Conservation (phyloP, 2,329 filamentous ascomycete species). For the Clonostachys sp. region DNA sequence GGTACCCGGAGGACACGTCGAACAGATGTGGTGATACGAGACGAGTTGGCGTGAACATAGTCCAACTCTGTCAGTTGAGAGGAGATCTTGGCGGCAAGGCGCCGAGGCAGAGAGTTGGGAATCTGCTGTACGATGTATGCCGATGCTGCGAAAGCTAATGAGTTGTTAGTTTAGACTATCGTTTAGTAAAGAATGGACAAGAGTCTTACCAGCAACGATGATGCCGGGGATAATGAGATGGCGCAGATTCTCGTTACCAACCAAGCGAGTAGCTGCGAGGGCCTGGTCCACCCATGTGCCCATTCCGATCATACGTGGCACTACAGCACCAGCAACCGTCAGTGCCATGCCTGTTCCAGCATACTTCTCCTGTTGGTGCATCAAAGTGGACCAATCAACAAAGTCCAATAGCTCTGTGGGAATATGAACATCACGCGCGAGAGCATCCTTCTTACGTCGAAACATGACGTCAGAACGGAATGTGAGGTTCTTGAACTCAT, state of each 20-base stretch:
- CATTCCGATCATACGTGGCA: slow-evolving; percentile 75
- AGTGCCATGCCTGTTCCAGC: slow-evolving; percentile 93
- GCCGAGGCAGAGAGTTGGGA: slow-evolving; percentile 80
- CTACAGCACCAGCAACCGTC: slow-evolving; percentile 82
- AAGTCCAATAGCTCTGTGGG: slow-evolving; percentile 90
- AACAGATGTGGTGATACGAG: slow-evolving; percentile 79
- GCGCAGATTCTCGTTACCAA: slow-evolving; percentile 78
- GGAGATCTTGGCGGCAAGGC: slow-evolving; percentile 80
- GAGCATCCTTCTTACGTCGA: slow-evolving; percentile 70
- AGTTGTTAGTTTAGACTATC: not conserved
- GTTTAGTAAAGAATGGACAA: not conserved
- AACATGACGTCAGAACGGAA: slow-evolving; percentile 97
- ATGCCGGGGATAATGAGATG: slow-evolving; percentile 78
- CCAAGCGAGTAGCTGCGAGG: slow-evolving; percentile 71
- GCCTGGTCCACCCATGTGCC: slow-evolving; percentile 87
- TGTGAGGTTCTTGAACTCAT: slow-evolving; percentile 78
- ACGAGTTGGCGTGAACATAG: slow-evolving; percentile 86
- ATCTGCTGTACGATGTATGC: slow-evolving; percentile 84
- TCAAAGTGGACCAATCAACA: slow-evolving; percentile 76
- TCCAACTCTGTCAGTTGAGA: slow-evolving; percentile 76
- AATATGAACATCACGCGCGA: slow-evolving; percentile 82
- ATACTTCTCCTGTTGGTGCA: slow-evolving; percentile 91
- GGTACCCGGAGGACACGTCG: slow-evolving; percentile 86
- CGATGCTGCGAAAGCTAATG: slow-evolving; percentile 64
- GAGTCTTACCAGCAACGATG: slow-evolving; percentile 66